phyloP scores from a whole-genome alignment of 2,329 filamentous ascomycete genomes.

The Endoconidiophora polonica region DNA sequence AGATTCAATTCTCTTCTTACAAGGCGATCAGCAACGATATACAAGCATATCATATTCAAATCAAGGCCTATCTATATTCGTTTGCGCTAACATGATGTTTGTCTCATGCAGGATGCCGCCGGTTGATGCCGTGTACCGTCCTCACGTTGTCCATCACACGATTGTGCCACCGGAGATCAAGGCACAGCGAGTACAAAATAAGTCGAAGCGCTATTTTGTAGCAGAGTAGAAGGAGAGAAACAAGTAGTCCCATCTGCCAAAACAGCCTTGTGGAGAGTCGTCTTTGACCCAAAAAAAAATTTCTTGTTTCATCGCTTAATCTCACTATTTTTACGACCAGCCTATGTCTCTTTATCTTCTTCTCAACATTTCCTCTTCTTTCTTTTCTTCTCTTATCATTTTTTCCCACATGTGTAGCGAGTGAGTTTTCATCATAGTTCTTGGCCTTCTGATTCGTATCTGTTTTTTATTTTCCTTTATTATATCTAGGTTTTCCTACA shows the following conservation, averaged over 20 bases:
- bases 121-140: conserved; percentile 76
- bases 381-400: not conserved
- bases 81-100: conserved; percentile 13
- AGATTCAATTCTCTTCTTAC: no score
- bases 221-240: conserved; percentile 31
- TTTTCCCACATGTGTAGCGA: not conserved
- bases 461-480: not conserved
- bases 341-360: not conserved
- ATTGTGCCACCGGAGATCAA: conserved; percentile 52
- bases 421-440: not conserved
- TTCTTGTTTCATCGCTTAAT: not conserved
- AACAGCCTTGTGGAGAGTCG: no score
- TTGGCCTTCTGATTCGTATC: not conserved
- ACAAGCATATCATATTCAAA: no score
- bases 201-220: conserved; percentile 56
- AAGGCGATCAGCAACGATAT: no score
- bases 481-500: not conserved
- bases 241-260: no score
- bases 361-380: not conserved
- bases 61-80: no score
- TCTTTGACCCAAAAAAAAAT: conserved; percentile 7
- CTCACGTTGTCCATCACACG: conserved; percentile 87
- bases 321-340: not conserved
- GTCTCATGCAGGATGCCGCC: conserved; percentile 49
- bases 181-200: conserved; percentile 47